Conservation (phyloP, 2,329 filamentous ascomycete genomes). For the Aureobasidium namibiae region DNA sequence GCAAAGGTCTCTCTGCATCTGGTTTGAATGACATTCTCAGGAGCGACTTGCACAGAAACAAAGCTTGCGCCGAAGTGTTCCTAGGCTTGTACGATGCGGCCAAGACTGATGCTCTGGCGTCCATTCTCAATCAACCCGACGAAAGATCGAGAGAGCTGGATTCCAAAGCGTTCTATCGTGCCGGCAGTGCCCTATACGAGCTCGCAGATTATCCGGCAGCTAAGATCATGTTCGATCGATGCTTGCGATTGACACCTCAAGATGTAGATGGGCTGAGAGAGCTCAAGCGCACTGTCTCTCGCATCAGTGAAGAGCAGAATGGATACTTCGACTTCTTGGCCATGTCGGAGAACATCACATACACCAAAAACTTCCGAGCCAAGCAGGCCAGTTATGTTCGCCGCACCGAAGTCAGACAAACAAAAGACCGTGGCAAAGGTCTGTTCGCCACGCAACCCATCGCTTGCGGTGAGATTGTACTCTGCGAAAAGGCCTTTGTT, state of each 20-base stretch:
- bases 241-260: neutral
- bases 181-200: neutral
- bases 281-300: neutral
- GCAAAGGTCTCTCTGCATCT: neutral
- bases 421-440: neutral
- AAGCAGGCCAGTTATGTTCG: neutral
- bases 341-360: neutral
- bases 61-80: neutral
- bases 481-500: neutral
- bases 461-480: neutral
- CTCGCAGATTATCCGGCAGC: neutral
- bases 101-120: neutral
- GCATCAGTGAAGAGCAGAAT: neutral
- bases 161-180: neutral
- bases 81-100: neutral
- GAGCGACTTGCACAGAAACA: neutral
- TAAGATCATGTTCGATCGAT: neutral
- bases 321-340: neutral
- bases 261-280: neutral
- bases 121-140: neutral
- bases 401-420: neutral
- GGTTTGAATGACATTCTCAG: neutral
- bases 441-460: neutral
- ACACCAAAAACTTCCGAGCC: neutral
- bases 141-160: neutral